Evolutionary conservation across 2,329 filamentous ascomycete genomes (phyloP), one percentile per base, ranked within the genome.

Genomic region (Penicillium expansum): DNA sequence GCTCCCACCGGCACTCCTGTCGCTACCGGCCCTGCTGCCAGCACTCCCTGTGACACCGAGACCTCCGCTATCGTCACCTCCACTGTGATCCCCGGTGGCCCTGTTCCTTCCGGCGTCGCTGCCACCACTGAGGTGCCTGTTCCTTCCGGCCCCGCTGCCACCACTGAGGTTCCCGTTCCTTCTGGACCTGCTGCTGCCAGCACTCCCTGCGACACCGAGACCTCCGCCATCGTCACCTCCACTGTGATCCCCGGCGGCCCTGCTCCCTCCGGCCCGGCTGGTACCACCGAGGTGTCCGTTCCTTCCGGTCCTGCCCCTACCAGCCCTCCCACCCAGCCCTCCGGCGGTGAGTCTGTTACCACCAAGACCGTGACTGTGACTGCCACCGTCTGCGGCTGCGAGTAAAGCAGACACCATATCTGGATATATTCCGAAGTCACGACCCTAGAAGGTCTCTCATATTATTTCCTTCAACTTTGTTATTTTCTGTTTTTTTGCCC

Each of bases 361-460:
- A 67, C 64, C 32, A 45, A 67, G 24, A 44, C 42, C 18, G 42
- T 29, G 10, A 44, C 42, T 18, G 24, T n/a, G 16, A 67, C 64
- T 44, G 63, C 67, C 44, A 70, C 63, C 47, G 66, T 71, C 55
- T 67, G 60, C 50, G 54, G 35, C 38, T 67, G 64, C 62, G 56
- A 64, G 45, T 65, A 67, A 62, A 59, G 54, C 27, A 29, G 41
- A 45, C 24, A 48, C 6, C 13, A 20, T 47, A 14, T 16, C 24
- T 52, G 38, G 33, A 48, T 37, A 41, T 41, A 52, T 29, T 27
- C 30, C 39, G 16, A 41, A 22, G 24, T 10, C 27, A n/a, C 10
- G 37, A n/a, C 35, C 18, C 14, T 11, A 33, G 24, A 48, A 33
- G 16, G 33, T 8, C 43, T 54, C 37, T n/a, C 20, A 30, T 24